A percentile compares a stretch with the other conserved stretches of the same genome.
These are phyloP conservation scores for Elsinoe batatas DNA, from an alignment of 2,329 filamentous ascomycete genomes.

Conservation along the genomic window DNA sequence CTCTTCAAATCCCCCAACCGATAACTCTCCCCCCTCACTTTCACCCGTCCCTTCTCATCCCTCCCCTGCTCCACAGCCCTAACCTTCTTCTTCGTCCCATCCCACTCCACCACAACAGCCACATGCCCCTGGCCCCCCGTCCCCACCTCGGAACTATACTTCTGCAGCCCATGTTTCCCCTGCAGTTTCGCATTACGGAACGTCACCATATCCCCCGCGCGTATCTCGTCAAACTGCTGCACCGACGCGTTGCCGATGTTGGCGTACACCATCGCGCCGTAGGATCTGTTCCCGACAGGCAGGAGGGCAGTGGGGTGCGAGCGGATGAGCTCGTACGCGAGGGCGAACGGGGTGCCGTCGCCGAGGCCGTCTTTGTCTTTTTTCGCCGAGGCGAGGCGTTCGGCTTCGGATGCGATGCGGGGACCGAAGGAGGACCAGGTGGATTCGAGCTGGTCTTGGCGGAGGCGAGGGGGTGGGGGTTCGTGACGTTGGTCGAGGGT, in stretches of 20 bases:
- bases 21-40: constrained; percentile 89
- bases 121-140: constrained; percentile 62
- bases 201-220: constrained; percentile 82
- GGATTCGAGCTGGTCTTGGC: constrained; percentile 87
- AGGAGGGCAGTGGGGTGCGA: constrained; percentile 63
- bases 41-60: constrained; percentile 58
- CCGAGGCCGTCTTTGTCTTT: constrained; percentile 65
- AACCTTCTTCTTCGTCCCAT: constrained; percentile 97
- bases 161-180: constrained; percentile 88
- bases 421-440: constrained; percentile 73
- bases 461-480: constrained; percentile 64
- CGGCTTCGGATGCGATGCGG: constrained; percentile 61
- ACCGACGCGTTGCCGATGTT: constrained; percentile 93
- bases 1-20: constrained; percentile 83
- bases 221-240: constrained; percentile 83
- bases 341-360: constrained; percentile 68
- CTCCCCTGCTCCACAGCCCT: constrained; percentile 89
- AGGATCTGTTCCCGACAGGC: constrained; percentile 80
- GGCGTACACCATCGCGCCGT: constrained; percentile 84
- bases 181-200: constrained; percentile 91
- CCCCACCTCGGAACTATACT: constrained; percentile 81
- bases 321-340: constrained; percentile 67
- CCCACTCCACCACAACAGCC: constrained; percentile 88
- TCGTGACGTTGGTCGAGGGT: constrained; percentile 80
- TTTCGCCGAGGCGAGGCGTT: constrained; percentile 54